Evolutionary conservation across 768 basidiomycete species (phyloP), one percentile per base, ranked within the genome.

Genomic region (Russula emetica): DNA sequence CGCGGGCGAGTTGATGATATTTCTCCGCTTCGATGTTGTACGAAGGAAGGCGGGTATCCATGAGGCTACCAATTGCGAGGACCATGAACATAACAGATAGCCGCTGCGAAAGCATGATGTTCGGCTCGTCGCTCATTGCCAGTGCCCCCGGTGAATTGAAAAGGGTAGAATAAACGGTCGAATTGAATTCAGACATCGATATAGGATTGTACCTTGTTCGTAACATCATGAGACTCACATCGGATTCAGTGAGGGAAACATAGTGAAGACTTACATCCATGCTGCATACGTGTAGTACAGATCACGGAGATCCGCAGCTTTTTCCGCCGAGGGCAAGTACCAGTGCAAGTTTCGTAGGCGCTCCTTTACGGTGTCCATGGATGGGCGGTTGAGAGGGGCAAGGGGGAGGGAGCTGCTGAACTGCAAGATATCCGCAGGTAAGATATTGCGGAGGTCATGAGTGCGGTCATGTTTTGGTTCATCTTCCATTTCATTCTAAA

Each of bases 341-440:
- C 85, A 87, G 66, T 81, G 82, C 20, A 91, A 78, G 52, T 76
- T 79, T 55, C 83, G 80, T 4, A 88, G 72, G 24, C 81, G 80
- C 32, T 82, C 78, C 60, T 58, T 81, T 75, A 50, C 76, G 60
- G 51, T 64, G 51, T 78, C 77, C 14, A 76, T 65, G 2, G 78
- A 71, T 28, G 74, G 71, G 38, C 78, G 76, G 38, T 67, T 67
- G 72, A 74, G 62, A 74, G 82, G 72, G 2, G 80, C 73, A 1
- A 90, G 80, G 0, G 89, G 87, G 67, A 92, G 82, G 14, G 86
- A 80, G 34, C 85, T 80, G 14, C 87, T 87, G 51, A 84, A 80
- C 5, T 78, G 76, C 20, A 91, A 77, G 53, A 92, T 83, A 57
- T 87, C 85, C 0, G 80, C 73, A 0, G 88, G 80, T 24, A 91